Base-by-base conservation (phyloP, 352 stramenopile genomes). In the Pythium coloratum region DNA sequence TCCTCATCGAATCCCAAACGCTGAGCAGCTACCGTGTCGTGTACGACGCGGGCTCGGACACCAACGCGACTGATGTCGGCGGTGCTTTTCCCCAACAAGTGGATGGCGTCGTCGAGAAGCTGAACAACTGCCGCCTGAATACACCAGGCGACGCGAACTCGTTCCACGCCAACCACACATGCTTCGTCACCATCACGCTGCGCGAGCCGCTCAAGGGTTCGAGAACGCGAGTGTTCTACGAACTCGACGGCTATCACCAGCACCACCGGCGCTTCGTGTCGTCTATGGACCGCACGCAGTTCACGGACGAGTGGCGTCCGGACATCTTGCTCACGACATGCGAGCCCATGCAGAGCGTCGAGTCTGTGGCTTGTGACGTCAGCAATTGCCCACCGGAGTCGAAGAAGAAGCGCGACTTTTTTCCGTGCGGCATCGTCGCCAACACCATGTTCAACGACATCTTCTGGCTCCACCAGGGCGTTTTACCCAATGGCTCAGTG, bases 391-490 rank as follows among this genome's bases (percentile, higher is more conserved):
- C 80, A 9, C 54, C 63, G 0, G 51, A 59, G 9, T 66, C 73
- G 51, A 75, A 59, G 34, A 73, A 78, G 20, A 55, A 18, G 16
- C 78, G 83, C 32, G 70, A 80, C 47, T 53, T 80, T 9, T 93
- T 91, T 32, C 84, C 84, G 14, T 93, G 84, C 47, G 84, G 84
- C 40, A 87, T 93, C 34, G 82, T 91, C 18, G 81, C 82, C 0
- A 93, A 89, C 72, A 91, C 81, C 51, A 84, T 93, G 80, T 93
- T 93, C 59, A 93, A 91, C 67, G 84, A 93, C 72, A 93, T 93
- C 58, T 90, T 91, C 66, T 93, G 84, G 82, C 76, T 92, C 58
- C 84, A 92, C 47, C 68, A 84, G 14, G 84, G 80, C 7, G 18
- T 65, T 6, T 55, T 92, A 40, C 82, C 82, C 13, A 72, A 67